These are phyloP conservation scores for Fragilaria radians DNA, from an alignment of 108 stramenopile genomes.

Conservation along the genomic window DNA sequence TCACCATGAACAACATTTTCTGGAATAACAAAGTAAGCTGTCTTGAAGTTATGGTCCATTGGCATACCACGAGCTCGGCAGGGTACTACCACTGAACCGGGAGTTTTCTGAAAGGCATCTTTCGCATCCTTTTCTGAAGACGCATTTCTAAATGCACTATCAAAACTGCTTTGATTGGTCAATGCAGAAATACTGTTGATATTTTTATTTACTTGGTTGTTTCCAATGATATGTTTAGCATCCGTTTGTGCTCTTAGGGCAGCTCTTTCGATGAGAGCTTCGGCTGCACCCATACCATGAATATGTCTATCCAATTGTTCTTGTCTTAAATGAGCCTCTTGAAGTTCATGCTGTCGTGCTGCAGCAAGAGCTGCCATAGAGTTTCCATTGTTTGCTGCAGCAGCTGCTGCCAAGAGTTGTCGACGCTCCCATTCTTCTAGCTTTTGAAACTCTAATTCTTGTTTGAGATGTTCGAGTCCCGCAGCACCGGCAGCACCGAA, in stretches of 20 bases:
- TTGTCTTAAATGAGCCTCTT: not conserved
- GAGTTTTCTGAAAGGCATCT: constrained; percentile 1
- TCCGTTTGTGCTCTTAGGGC: not conserved
- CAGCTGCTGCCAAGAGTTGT: constrained; percentile 7
- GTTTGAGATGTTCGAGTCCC: constrained; percentile 47
- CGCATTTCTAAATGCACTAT: not conserved
- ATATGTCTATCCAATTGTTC: not conserved
- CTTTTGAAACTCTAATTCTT: constrained; percentile 41
- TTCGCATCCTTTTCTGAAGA: not conserved
- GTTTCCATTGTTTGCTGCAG: not conserved
- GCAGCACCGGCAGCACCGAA: constrained; percentile 50
- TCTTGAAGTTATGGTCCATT: constrained; percentile 84
- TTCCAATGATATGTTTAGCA: too few relatives aligned
- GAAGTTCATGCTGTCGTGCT: not conserved
- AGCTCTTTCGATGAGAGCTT: not conserved
- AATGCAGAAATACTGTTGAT: not conserved
- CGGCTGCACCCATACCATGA: not conserved
- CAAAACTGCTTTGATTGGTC: not conserved
- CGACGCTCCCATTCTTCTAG: constrained; percentile 30
- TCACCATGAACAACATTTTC: constrained; percentile 79
- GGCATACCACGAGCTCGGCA: constrained; percentile 83
- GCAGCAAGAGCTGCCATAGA: not conserved
- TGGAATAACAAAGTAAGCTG: constrained; percentile 79
- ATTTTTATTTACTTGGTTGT: not conserved
- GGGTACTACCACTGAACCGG: constrained; percentile 38